These are phyloP conservation scores for Lasiodiplodia theobromae DNA, from an alignment of 2,329 filamentous ascomycete species.

Conservation along the genomic window DNA sequence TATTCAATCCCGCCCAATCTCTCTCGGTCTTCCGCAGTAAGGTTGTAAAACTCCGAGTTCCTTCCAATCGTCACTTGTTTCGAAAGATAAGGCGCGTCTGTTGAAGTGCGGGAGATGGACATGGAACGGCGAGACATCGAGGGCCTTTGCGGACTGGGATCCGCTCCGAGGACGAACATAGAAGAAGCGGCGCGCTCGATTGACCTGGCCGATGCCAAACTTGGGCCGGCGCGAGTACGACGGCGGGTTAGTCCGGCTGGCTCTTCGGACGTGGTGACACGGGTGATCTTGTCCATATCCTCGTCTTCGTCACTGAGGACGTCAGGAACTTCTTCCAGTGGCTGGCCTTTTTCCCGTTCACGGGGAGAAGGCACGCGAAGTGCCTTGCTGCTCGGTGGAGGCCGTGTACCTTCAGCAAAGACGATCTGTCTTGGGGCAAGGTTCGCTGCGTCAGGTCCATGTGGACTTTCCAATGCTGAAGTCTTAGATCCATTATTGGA, in stretches of 20 bases:
- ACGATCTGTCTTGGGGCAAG: not conserved
- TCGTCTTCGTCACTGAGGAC: not conserved
- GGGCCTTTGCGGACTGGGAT: slow-evolving; percentile 18
- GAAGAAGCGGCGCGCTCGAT: slow-evolving; percentile 51
- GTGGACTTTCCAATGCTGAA: too few species aligned
- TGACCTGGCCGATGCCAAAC: slow-evolving; percentile 44
- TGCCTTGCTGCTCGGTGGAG: not conserved
- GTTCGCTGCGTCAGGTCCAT: not conserved
- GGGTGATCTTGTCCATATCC: not conserved
- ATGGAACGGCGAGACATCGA: not conserved
- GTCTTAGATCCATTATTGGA: not conserved
- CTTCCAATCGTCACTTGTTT: slow-evolving; percentile 54
- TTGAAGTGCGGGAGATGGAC: not conserved
- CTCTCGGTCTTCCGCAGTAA: slow-evolving; percentile 52
- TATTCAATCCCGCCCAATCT: slow-evolving; percentile 62
- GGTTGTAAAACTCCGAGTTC: slow-evolving; percentile 56
- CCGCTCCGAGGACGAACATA: slow-evolving; percentile 49
- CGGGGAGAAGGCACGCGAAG: not conserved
- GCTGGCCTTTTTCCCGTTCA: not conserved
- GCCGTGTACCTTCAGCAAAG: not conserved
- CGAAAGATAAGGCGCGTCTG: slow-evolving; percentile 50
- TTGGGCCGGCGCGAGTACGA: not conserved
- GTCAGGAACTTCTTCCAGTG: not conserved
- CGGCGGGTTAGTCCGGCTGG: not conserved
- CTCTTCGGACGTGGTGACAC: not conserved